Base-by-base conservation (phyloP, 192 early-diverging fungal genomes). In the Anaeromyces robustus region DNA sequence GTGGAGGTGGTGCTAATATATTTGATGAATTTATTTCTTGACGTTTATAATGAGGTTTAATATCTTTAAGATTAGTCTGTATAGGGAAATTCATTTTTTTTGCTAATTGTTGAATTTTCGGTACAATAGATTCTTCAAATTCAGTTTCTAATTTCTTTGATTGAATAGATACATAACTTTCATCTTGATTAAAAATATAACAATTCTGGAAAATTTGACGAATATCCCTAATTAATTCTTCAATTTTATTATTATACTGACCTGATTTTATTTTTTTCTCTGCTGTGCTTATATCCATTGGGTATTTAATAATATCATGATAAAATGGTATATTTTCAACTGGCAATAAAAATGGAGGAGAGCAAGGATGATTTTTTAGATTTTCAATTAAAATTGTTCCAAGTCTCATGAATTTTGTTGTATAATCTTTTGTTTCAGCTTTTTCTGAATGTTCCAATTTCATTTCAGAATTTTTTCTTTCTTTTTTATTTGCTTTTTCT, bases 281-380 rank as follows among this genome's bases (percentile, higher is more conserved):
- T 30, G 91, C 89, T 22, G 93, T 94, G 4, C 83, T 80, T 77
- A 94, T 86, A 81, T 95, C 94, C 89, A 94, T 94, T 12, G 94
- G 94, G 31, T 89, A 86, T 78, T 89, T 90, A 79, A 93, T 91
- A 0, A 93, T 83, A 12, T 87, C 84, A 52, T 88, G 85, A 85
- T 93, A 93, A 9, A 86, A 86, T 14, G 90, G 90, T 77, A 91
- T 89, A n/a, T 90, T 90, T 59, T 91, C 91, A 22, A 94, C 93
- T 19, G 92, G 89, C 26, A 86, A 86, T 30, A 86, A 81, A 83
- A 94, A 93, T 22, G 89, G 89, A 26, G 79, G 29, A 90, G 89
- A 52, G 83, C 86, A 29, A 81, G 59, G 31, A 89, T 52, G 43
- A 86, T 89, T 28, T 84, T 87, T 80, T 85, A 80, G 13, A 88